Base-by-base conservation (phyloP, 164 flowering plant genomes). In the Amborella trichopoda region DNA sequence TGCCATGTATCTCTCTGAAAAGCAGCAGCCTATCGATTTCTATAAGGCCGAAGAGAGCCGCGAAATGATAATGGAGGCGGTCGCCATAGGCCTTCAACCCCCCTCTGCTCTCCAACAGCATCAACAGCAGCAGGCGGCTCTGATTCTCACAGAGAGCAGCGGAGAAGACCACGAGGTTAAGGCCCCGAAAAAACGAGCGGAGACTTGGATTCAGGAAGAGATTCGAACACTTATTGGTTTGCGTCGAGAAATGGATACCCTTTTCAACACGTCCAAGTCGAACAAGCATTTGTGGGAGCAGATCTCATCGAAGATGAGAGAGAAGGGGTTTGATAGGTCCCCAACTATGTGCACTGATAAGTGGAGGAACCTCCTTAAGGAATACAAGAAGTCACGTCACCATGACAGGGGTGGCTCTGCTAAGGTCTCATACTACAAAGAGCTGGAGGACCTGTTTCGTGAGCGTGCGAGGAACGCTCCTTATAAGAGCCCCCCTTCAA, bases 331-430 rank as follows among this genome's bases (percentile, higher is more conserved):
- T 26, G 96, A 88, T 53, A 59, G 96, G 6, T 78, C 89, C 0
- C 84, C 95, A 0, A 82, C 86, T 6, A 86, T 86, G 95, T 86
- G 95, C 37, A 88, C 96, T 16, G 96, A 88, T 60, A 88, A 88
- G 69, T 88, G 96, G 96, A 76, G 96, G 75, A 88, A 88, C 49
- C 54, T 88, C 46, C 50, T 89, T 57, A 89, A 89, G 69, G 97
- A 89, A 68, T 80, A 66, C 60, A 89, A 89, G 72, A 89, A 85
- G 60, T 81, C 79, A 3, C 80, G 72, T 68, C 84, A 76, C 17
- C 78, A 73, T 9, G 78, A 77, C 2, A 63, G 72, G 27, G 78
- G 74, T 8, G 79, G 68, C n/a, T 72, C 83, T 0, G 81, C 73
- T 1, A 88, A 89, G 72, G 82, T 82, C 84, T 68, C 73, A 14